phyloP scores from a whole-genome alignment of 2,329 filamentous ascomycete genomes.

The Paraphoma chrysanthemicola region DNA sequence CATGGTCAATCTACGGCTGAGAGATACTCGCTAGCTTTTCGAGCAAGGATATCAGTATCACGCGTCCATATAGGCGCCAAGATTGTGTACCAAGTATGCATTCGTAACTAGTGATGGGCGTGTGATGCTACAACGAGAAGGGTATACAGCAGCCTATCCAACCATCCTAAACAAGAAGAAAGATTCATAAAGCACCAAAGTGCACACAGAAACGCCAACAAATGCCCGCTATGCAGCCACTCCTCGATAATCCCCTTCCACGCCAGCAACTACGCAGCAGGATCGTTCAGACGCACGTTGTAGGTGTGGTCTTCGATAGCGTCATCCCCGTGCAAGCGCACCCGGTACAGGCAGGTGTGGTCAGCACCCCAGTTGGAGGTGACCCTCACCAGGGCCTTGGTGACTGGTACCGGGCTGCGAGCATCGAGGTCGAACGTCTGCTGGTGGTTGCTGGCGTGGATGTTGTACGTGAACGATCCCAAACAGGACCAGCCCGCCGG shows the following conservation, averaged over 20 bases:
- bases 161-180: not conserved
- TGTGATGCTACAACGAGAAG: slow-evolving; percentile 5
- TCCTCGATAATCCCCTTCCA: not conserved
- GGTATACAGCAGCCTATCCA: slow-evolving; percentile 8
- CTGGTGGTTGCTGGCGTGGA: slow-evolving; percentile 49
- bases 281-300: slow-evolving; percentile 22
- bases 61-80: not conserved
- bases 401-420: slow-evolving; percentile 34
- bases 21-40: not conserved
- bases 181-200: not conserved
- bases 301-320: slow-evolving; percentile 26
- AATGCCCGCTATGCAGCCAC: slow-evolving; percentile 1
- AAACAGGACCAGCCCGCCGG: slow-evolving; percentile 49
- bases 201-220: slow-evolving; percentile 6
- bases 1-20: no score
- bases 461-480: slow-evolving; percentile 50
- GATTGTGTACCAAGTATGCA: not conserved
- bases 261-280: slow-evolving; percentile 9
- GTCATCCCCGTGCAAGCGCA: slow-evolving; percentile 52
- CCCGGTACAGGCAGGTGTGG: slow-evolving; percentile 56
- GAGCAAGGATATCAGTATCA: not conserved
- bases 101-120: not conserved
- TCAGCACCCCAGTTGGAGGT: slow-evolving; percentile 53
- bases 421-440: slow-evolving; percentile 50
- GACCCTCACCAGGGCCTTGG: slow-evolving; percentile 49